These are phyloP conservation scores for Phragmites australis DNA, from an alignment of 176 grass and related monocot species.

Conservation along the genomic window DNA sequence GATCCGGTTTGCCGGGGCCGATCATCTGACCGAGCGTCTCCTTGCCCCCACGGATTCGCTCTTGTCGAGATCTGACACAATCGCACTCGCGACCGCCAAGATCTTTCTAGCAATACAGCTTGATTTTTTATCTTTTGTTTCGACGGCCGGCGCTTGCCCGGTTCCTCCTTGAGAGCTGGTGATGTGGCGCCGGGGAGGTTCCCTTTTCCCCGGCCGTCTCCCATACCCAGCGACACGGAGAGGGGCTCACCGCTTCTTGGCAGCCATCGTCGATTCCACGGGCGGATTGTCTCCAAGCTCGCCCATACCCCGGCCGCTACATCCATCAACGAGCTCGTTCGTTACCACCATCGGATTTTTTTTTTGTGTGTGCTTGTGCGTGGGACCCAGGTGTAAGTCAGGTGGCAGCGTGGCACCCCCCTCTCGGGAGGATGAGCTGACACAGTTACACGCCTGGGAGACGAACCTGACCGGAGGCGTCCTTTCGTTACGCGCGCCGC, in stretches of 20 bases:
- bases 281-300: too few relatives aligned
- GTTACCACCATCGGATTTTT: neutral
- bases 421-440: slow-evolving; percentile 37
- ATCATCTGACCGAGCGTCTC: slow-evolving; percentile 78
- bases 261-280: neutral
- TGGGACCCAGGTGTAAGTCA: slow-evolving; percentile 57
- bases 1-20: slow-evolving; percentile 40
- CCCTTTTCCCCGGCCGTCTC: slow-evolving; percentile 52
- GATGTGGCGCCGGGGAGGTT: slow-evolving; percentile 55
- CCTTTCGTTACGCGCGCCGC: slow-evolving; percentile 56
- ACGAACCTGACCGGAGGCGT: neutral
- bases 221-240: slow-evolving; percentile 57
- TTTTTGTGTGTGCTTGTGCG: neutral
- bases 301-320: slow-evolving; percentile 37
- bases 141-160: neutral
- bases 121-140: neutral
- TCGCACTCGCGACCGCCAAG: accelerated
- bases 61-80: slow-evolving; percentile 84
- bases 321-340: neutral
- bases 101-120: neutral
- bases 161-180: slow-evolving; percentile 36
- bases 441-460: slow-evolving; percentile 70
- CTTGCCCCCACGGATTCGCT: slow-evolving; percentile 45
- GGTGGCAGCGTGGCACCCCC: slow-evolving; percentile 43
- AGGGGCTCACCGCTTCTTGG: neutral